These are phyloP conservation scores for Capronia coronata DNA, from an alignment of 2,329 filamentous ascomycete species.

Conservation along the genomic window DNA sequence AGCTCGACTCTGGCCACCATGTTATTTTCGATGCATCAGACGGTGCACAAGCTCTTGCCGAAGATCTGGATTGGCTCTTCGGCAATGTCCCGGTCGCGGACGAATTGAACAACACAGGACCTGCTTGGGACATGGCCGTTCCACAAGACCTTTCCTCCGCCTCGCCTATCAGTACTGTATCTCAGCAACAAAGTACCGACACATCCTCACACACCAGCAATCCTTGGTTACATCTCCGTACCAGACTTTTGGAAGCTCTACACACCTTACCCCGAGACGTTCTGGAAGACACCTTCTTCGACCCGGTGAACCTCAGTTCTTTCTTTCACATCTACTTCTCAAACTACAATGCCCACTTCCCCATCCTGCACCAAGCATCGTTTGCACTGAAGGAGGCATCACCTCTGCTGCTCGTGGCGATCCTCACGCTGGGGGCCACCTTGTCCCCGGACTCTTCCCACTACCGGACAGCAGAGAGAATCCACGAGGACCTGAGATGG, in stretches of 20 bases:
- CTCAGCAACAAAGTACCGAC: constrained; percentile 9
- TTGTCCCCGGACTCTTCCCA: constrained; percentile 26
- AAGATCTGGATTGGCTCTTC: constrained; percentile 30
- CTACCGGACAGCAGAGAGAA: constrained; percentile 23
- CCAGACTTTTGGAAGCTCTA: constrained; percentile 24
- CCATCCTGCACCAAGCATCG: constrained; percentile 29
- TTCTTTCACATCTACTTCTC: constrained; percentile 30
- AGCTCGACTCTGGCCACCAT: constrained; percentile 1
- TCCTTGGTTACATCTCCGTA: constrained; percentile 24
- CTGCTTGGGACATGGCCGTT: constrained; percentile 4
- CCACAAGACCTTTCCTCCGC: constrained; percentile 17
- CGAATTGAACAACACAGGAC: constrained; percentile 12
- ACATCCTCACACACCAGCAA: not conserved
- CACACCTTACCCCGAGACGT: constrained; percentile 20
- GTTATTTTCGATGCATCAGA: constrained; percentile 27
- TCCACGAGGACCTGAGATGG: constrained; percentile 29
- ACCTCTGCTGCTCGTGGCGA: constrained; percentile 29
- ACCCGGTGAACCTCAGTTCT: constrained; percentile 23
- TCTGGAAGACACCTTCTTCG: constrained; percentile 28
- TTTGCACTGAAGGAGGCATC: constrained; percentile 22
- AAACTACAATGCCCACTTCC: constrained; percentile 31
- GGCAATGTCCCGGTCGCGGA: constrained; percentile 24
- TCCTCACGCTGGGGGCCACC: constrained; percentile 29
- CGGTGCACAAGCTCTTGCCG: constrained; percentile 22
- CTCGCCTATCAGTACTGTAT: constrained; percentile 18